Evolutionary conservation across 2,329 filamentous ascomycete species (phyloP).

Genomic region (Colletotrichum orchidophilum): DNA sequence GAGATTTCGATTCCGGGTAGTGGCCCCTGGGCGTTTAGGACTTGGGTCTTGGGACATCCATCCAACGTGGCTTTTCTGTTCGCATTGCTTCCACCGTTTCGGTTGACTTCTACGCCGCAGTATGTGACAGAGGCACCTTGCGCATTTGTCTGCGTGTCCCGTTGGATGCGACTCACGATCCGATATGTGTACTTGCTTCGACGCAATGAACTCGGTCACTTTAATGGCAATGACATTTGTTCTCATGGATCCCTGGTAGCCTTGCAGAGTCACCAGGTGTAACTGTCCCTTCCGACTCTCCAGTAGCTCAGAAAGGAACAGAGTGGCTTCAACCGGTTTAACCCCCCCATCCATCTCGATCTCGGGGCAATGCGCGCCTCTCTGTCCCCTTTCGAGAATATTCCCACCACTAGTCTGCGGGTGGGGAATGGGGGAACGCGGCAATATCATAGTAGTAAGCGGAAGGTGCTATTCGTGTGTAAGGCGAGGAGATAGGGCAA

Average conservation of each 20-base stretch:
- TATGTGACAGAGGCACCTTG: background rate
- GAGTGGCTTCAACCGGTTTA: conserved; percentile 22
- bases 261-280: background rate
- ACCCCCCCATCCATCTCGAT: background rate
- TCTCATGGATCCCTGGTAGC: background rate
- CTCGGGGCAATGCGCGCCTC: conserved; percentile 14
- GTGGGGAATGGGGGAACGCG: conserved; percentile 4
- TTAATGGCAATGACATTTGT: background rate
- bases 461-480: background rate
- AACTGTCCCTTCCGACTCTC: background rate
- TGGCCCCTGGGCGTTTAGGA: background rate
- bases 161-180: conserved; percentile 15
- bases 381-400: conserved; percentile 28
- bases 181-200: background rate
- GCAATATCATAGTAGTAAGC: conserved; percentile 5
- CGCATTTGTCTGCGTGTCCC: background rate
- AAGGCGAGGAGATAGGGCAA: conserved; percentile 1
- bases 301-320: conserved; percentile 9
- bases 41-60: background rate
- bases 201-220: background rate
- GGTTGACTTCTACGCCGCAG: conserved; percentile 4
- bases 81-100: conserved; percentile 3
- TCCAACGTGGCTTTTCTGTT: conserved; percentile 24
- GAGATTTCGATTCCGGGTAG: conserved; percentile 30
- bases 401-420: conserved; percentile 26